Conservation (phyloP, 805 yeast genomes). For the Ogataea corticis region DNA sequence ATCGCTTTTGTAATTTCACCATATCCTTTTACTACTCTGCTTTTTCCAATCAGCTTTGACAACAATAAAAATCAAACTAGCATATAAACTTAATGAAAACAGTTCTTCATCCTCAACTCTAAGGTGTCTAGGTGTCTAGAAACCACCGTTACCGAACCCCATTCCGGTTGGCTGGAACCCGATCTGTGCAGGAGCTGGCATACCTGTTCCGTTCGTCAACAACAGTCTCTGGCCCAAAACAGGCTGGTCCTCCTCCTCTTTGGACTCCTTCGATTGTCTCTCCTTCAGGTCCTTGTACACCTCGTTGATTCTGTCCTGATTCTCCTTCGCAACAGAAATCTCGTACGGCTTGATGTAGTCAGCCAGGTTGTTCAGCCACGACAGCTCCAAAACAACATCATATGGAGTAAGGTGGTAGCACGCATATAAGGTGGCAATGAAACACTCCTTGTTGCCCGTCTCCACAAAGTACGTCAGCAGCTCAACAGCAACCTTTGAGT, state of each 20-base stretch:
- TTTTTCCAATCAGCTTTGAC: not conserved
- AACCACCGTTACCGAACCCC: constrained; percentile 61
- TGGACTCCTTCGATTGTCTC: constrained; percentile 59
- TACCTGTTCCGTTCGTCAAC: constrained; percentile 74
- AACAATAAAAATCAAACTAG: constrained; percentile 1
- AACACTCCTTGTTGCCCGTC: constrained; percentile 94
- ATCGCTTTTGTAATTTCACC: too few relatives aligned
- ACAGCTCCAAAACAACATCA: constrained; percentile 83
- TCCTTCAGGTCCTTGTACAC: constrained; percentile 69
- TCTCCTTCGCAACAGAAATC: constrained; percentile 82
- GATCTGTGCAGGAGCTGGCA: constrained; percentile 38
- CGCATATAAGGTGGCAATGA: constrained; percentile 83
- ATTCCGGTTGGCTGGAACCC: constrained; percentile 73
- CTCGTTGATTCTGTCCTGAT: constrained; percentile 62
- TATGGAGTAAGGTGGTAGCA: constrained; percentile 78
- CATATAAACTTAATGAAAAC: not conserved
- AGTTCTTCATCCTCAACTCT: not conserved
- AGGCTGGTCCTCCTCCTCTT: constrained; percentile 49
- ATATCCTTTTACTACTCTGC: too few relatives aligned
- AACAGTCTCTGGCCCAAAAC: constrained; percentile 67
- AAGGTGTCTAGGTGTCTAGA: constrained; percentile 25
- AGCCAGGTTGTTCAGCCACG: constrained; percentile 85
- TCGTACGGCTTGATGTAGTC: constrained; percentile 91
- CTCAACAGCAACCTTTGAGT: constrained; percentile 83
- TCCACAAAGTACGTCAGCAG: constrained; percentile 89